Evolutionary conservation across 1,139 yeast species (phyloP).

Genomic region (Candida glucosophila): DNA sequence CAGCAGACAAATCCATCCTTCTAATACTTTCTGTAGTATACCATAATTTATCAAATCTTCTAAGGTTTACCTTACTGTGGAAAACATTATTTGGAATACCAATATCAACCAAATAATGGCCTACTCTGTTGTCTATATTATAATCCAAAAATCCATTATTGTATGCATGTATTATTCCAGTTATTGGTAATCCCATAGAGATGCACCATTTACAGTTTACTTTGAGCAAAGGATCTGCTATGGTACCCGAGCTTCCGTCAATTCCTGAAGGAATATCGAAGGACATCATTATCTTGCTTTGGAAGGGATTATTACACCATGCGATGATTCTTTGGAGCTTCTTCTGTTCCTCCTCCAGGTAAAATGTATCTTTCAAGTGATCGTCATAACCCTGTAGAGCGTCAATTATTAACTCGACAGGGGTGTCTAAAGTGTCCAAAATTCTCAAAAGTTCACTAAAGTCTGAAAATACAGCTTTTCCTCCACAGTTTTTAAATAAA

Average conservation of each 20-base stretch:
- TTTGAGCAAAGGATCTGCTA: conserved; percentile 19
- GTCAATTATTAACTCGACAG: conserved; percentile 71
- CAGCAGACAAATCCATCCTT: conserved; percentile 14
- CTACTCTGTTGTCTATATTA: conserved; percentile 24
- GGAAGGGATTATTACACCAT: conserved; percentile 61
- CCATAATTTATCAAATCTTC: conserved; percentile 41
- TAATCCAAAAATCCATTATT: conserved; percentile 25
- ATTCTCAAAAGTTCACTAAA: conserved; percentile 22
- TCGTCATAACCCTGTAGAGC: conserved; percentile 80
- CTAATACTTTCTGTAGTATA: conserved; percentile 27
- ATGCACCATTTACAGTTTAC: conserved; percentile 45
- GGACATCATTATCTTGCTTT: conserved; percentile 48
- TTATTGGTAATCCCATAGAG: conserved; percentile 68
- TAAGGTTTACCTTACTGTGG: conserved; percentile 27
- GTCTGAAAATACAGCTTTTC: conserved; percentile 31
- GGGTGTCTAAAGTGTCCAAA: conserved; percentile 49
- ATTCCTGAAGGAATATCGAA: conserved; percentile 79
- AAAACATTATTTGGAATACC: conserved; percentile 57
- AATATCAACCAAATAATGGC: conserved; percentile 61
- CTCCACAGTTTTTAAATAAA: conserved; percentile 43
- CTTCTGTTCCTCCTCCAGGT: conserved; percentile 31
- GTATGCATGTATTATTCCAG: conserved; percentile 58
- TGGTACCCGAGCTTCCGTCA: conserved; percentile 75
- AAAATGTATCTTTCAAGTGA: conserved; percentile 44
- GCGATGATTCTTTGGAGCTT: conserved; percentile 39